phyloP scores from a whole-genome alignment of 2,329 filamentous ascomycete genomes.

The Aureobasidium sp. region DNA sequence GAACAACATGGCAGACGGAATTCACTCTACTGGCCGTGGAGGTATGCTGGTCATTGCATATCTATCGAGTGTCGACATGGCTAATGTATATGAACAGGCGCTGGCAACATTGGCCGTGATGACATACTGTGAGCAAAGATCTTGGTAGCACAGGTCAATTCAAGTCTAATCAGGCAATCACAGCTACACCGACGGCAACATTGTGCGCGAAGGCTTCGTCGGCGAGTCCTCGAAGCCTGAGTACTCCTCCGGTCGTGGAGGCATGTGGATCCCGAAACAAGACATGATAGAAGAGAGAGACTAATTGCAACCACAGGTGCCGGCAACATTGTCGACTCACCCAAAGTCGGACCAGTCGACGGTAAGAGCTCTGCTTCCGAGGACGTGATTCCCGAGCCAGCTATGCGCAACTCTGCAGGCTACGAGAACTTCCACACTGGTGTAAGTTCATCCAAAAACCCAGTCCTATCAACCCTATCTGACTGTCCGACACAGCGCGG shows the following conservation, averaged over 20 bases:
- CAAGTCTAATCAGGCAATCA: background rate
- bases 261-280: constrained; percentile 2
- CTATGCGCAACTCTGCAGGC: constrained; percentile 28
- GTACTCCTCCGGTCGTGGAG: constrained; percentile 33
- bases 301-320: constrained; percentile 24
- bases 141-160: background rate
- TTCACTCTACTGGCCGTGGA: constrained; percentile 50
- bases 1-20: constrained; percentile 19
- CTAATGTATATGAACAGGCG: constrained; percentile 34
- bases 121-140: constrained; percentile 31
- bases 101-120: constrained; percentile 53
- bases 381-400: constrained; percentile 40
- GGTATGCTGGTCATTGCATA: constrained; percentile 34
- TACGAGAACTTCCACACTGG: constrained; percentile 43
- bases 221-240: constrained; percentile 33
- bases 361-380: constrained; percentile 26
- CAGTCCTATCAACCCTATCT: background rate
- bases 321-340: constrained; percentile 37
- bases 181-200: constrained; percentile 39
- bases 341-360: constrained; percentile 24
- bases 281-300: background rate
- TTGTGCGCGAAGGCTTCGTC: constrained; percentile 39
- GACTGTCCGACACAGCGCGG: constrained; percentile 30
- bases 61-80: background rate
- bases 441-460: constrained; percentile 24